Evolutionary conservation across 2,329 filamentous ascomycete genomes (phyloP).

Genomic region (Diplodia sapinea): DNA sequence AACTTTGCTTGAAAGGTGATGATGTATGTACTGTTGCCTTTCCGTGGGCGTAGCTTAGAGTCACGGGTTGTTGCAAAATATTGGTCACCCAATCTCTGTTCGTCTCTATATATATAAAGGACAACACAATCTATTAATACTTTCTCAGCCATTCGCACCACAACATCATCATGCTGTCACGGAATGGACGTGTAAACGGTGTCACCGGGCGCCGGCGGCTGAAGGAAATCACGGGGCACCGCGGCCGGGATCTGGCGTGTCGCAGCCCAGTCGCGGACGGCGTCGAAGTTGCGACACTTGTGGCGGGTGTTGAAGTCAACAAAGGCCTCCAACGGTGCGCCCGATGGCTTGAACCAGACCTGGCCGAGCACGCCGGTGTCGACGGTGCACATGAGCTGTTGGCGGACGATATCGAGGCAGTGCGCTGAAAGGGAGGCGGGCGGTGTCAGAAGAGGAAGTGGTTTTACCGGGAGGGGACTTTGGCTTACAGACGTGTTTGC

Average conservation of each 20-base stretch:
- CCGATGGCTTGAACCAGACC: slow-evolving; percentile 60
- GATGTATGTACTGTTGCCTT: too few relatives aligned
- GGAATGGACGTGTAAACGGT: slow-evolving; percentile 41
- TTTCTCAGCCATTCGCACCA: too few relatives aligned
- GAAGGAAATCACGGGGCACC: slow-evolving; percentile 51
- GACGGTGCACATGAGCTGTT: slow-evolving; percentile 67
- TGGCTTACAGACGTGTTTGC: slow-evolving; percentile 62
- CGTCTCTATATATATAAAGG: too few relatives aligned
- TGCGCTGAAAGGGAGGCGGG: slow-evolving; percentile 51
- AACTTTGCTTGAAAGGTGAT: too few relatives aligned
- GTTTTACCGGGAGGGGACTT: neutral
- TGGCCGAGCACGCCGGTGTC: slow-evolving; percentile 67
- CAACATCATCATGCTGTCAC: slow-evolving; percentile 16
- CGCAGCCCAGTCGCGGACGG: slow-evolving; percentile 61
- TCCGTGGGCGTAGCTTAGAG: too few relatives aligned
- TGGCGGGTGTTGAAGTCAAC: slow-evolving; percentile 69
- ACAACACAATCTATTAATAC: too few relatives aligned
- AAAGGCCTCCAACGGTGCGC: slow-evolving; percentile 58
- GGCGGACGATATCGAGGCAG: slow-evolving; percentile 66
- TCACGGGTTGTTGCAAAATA: too few relatives aligned
- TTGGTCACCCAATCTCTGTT: too few relatives aligned
- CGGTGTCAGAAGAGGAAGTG: slow-evolving; percentile 8
- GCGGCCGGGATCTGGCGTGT: slow-evolving; percentile 57
- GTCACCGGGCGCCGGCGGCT: slow-evolving; percentile 47
- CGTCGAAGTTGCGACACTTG: slow-evolving; percentile 64